Evolutionary conservation across 2,329 filamentous ascomycete genomes (phyloP).

Genomic region (Microdochium bolleyi): DNA sequence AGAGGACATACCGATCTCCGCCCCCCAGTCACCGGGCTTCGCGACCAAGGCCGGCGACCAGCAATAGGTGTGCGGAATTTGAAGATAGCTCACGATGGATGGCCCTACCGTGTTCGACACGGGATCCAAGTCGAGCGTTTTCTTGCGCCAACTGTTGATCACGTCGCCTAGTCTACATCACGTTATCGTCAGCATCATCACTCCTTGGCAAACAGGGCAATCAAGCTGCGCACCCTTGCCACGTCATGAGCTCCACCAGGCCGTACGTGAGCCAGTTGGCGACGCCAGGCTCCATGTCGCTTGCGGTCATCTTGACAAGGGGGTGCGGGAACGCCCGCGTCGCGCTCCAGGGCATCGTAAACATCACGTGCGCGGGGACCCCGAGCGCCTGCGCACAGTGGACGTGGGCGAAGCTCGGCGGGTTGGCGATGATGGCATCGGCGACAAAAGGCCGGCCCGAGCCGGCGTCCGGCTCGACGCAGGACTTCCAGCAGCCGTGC

Average conservation of each 20-base stretch:
- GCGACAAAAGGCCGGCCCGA: constrained; percentile 11
- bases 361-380: constrained; percentile 56
- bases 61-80: constrained; percentile 56
- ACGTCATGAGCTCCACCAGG: constrained; percentile 38
- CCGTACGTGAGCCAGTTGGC: constrained; percentile 36
- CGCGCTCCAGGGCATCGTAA: constrained; percentile 49
- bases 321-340: constrained; percentile 39
- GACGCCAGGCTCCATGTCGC: constrained; percentile 15
- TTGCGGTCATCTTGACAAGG: constrained; percentile 31
- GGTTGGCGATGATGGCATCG: constrained; percentile 16
- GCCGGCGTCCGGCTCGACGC: constrained; percentile 13
- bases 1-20: constrained; percentile 26
- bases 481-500: constrained; percentile 19
- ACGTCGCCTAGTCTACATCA: constrained; percentile 43
- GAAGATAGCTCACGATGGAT: constrained; percentile 47
- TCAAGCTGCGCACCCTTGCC: constrained; percentile 31
- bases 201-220: background rate
- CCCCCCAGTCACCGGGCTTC: constrained; percentile 50
- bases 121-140: constrained; percentile 44
- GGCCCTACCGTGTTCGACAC: constrained; percentile 56
- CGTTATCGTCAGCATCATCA: background rate
- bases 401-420: constrained; percentile 15
- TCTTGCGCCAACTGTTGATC: constrained; percentile 56
- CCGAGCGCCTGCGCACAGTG: constrained; percentile 43
- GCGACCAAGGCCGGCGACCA: constrained; percentile 53